These are phyloP conservation scores for Cryptococcus sp. DNA, from an alignment of 1,284 basidiomycete genomes.

Conservation along the genomic window DNA sequence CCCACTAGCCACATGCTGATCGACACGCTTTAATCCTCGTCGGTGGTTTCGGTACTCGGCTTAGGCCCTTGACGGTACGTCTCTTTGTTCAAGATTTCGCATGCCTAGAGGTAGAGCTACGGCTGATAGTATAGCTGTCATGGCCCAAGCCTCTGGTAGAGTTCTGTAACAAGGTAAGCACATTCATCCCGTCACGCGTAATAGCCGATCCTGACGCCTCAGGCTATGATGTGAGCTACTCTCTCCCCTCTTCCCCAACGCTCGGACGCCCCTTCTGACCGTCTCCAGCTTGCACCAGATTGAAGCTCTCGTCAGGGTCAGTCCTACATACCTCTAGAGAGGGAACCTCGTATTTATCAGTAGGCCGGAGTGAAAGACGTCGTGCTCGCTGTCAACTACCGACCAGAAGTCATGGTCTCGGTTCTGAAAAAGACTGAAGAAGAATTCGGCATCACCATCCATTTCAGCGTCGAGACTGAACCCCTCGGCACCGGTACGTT, in stretches of 20 bases:
- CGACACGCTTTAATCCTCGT: conserved; percentile 49
- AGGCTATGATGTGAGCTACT: conserved; percentile 46
- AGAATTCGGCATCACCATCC: conserved; percentile 53
- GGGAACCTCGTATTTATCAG: not conserved
- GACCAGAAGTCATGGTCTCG: conserved; percentile 53
- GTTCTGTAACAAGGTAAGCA: conserved; percentile 50
- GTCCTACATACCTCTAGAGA: conserved; percentile 8
- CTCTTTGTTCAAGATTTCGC: not conserved
- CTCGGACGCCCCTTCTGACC: not conserved
- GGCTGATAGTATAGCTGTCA: conserved; percentile 31
- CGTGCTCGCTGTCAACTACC: conserved; percentile 54
- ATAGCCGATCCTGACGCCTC: not conserved
- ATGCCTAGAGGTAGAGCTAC: not conserved
- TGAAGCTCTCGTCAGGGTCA: conserved; percentile 52
- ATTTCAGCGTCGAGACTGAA: conserved; percentile 53
- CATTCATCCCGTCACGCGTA: no score
- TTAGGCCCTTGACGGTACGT: conserved; percentile 52
- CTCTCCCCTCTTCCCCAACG: not conserved
- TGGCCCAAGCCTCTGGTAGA: conserved; percentile 53
- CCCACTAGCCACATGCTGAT: conserved; percentile 14
- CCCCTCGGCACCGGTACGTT: conserved; percentile 52
- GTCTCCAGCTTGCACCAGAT: conserved; percentile 49
- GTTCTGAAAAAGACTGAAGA: conserved; percentile 53
- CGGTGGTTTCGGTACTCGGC: conserved; percentile 52
- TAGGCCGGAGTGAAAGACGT: conserved; percentile 54